Evolutionary conservation across 441 rosid genomes (phyloP), one percentile per base, ranked within the genome.

Genomic region (Populus tomentosa): DNA sequence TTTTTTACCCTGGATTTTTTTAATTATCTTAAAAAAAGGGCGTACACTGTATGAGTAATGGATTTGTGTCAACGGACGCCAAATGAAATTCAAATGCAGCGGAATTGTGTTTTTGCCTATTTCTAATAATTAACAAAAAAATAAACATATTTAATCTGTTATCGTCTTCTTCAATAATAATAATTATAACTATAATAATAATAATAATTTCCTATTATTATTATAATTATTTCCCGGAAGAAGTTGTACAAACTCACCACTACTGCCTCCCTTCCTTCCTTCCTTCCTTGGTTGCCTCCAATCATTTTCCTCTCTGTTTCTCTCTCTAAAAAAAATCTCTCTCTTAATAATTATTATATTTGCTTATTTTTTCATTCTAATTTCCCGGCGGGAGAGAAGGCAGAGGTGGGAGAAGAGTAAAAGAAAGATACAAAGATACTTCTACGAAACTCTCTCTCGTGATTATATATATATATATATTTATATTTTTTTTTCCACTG

Each of bases 371-470:
- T 46, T 18, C 36, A 56, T 7, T 66, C 87, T 79, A 63, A 86
- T 83, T 85, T 88, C 80, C 87, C 91, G 87, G 91, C 89, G 87
- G 87, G 75, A 50, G 85, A 80, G 79, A 24, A 81, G 92, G 90
- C 46, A 85, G 24, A 81, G 92, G 90, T 86, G 86, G 95, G 82
- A 84, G 91, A 90, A 77, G 97, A 89, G 97, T 92, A 78, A 75
- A 90, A 88, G 90, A 84, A 88, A 89, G 77, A 85, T 80, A 89
- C 81, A 74, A 81, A 90, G 84, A 87, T 77, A 79, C 91, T 89
- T 88, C 88, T 88, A 89, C 94, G 97, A 75, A 89, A 92, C 93
- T 79, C 85, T 78, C 81, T 80, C 71, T 80, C 65, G 16, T 46
- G 56, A 46, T 46, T n/a, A n/a, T 46, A 42, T 42, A 42, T 33